Evolutionary conservation across 2,329 filamentous ascomycete genomes (phyloP).

Genomic region (Pestalotiopsis sp.): DNA sequence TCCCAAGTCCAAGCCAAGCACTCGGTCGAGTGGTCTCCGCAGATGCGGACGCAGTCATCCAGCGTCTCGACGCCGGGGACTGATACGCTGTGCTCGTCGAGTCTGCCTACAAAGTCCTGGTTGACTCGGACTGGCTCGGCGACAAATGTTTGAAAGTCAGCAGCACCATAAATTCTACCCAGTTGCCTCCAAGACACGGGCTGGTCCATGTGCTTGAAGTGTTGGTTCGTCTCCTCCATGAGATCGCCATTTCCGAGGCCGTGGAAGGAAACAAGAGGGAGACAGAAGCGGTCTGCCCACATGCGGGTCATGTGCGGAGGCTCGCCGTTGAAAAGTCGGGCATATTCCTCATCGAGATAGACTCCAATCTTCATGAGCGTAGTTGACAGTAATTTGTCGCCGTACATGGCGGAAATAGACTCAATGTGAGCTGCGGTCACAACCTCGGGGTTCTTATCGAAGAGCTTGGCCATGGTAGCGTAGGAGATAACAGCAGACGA

Average conservation of each 20-base stretch:
- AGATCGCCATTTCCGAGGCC: conserved; percentile 42
- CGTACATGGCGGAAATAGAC: conserved; percentile 52
- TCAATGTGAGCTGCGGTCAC: conserved; percentile 45
- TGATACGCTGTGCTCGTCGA: conserved; percentile 42
- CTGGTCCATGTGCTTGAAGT: conserved; percentile 36
- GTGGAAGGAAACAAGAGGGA: conserved; percentile 56
- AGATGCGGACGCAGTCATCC: conserved; percentile 44
- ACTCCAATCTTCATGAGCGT: conserved; percentile 54
- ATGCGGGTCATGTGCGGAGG: conserved; percentile 49
- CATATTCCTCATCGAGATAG: conserved; percentile 56
- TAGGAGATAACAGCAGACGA: conserved; percentile 54
- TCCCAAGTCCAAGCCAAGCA: conserved; percentile 57
- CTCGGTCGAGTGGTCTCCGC: conserved; percentile 34
- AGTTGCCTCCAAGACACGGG: conserved; percentile 52
- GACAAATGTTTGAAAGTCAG: conserved; percentile 38
- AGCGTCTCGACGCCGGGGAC: conserved; percentile 36
- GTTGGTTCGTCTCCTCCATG: conserved; percentile 45
- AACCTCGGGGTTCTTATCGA: conserved; percentile 39
- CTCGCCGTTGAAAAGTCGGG: conserved; percentile 57
- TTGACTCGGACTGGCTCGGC: conserved; percentile 35
- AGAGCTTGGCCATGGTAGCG: conserved; percentile 47
- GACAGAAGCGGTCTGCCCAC: conserved; percentile 49
- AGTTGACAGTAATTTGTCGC: conserved; percentile 54
- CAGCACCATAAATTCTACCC: conserved; percentile 47
- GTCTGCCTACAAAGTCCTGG: conserved; percentile 52